Evolutionary conservation across 495 filamentous ascomycete species (phyloP).

Genomic region (Penicillium crystallinum): DNA sequence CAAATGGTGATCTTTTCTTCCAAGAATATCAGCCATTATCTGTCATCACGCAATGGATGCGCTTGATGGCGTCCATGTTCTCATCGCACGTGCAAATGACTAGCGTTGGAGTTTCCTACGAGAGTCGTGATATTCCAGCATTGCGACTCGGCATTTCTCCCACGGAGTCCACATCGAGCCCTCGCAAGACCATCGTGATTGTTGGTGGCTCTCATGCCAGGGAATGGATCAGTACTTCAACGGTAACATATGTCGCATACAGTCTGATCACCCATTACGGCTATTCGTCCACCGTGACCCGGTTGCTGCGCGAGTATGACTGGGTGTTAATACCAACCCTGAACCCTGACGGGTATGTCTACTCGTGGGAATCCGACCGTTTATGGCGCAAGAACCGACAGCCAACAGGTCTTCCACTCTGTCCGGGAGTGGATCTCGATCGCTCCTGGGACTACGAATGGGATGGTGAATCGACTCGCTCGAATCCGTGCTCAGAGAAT

Average conservation of each 20-base stretch:
- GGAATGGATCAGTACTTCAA: conserved; percentile 94
- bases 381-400: conserved; percentile 96
- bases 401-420: conserved; percentile 73
- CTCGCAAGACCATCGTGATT: conserved; percentile 74
- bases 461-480: conserved; percentile 60
- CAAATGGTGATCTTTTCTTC: conserved; percentile 70
- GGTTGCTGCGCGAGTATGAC: conserved; percentile 74
- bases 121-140: conserved; percentile 79
- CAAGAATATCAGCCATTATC: conserved; percentile 76
- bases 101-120: conserved; percentile 73
- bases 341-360: conserved; percentile 92
- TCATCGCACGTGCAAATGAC: conserved; percentile 67
- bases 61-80: conserved; percentile 81
- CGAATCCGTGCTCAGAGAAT: conserved; percentile 87
- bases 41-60: conserved; percentile 84
- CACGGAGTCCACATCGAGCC: conserved; percentile 33
- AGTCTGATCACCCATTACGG: conserved; percentile 79
- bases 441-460: conserved; percentile 81
- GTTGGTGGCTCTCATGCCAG: conserved; percentile 83
- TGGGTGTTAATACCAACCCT: conserved; percentile 84
- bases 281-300: conserved; percentile 59
- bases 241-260: conserved; percentile 87
- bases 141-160: conserved; percentile 67
- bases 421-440: conserved; percentile 84
- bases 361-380: conserved; percentile 86